These are phyloP conservation scores for Boechera divaricarpa DNA, from an alignment of 345 rosid species.

Conservation along the genomic window DNA sequence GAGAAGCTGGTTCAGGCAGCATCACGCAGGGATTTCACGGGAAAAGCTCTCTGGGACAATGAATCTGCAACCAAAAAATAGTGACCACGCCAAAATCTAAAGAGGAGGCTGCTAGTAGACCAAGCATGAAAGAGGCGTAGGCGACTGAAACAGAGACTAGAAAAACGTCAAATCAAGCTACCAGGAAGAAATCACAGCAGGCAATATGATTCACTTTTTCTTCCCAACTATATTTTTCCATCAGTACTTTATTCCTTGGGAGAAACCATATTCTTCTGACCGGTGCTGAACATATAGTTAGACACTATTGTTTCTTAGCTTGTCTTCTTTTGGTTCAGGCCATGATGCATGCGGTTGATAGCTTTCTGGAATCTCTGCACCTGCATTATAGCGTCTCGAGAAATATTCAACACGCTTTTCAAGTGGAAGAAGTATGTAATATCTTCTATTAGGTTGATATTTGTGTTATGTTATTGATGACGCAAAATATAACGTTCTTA, in stretches of 20 bases:
- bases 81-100: slow-evolving; percentile 64
- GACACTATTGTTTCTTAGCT: slow-evolving; percentile 34
- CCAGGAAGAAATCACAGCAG: slow-evolving; percentile 65
- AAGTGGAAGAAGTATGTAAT: slow-evolving; percentile 86
- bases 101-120: slow-evolving; percentile 59
- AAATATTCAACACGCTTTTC: slow-evolving; percentile 87
- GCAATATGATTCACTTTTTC: slow-evolving; percentile 52
- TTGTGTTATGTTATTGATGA: neutral
- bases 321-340: slow-evolving; percentile 60
- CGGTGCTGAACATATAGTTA: slow-evolving; percentile 1
- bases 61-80: slow-evolving; percentile 59
- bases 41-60: slow-evolving; percentile 89
- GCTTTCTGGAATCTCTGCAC: slow-evolving; percentile 80
- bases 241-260: slow-evolving; percentile 19
- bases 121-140: slow-evolving; percentile 64
- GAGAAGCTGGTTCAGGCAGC: slow-evolving; percentile 58
- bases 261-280: slow-evolving; percentile 19
- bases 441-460: slow-evolving; percentile 18
- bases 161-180: slow-evolving; percentile 51
- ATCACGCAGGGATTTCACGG: slow-evolving; percentile 89
- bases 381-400: slow-evolving; percentile 89
- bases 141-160: slow-evolving; percentile 67
- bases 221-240: slow-evolving; percentile 22
- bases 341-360: slow-evolving; percentile 69
- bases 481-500: neutral